Evolutionary conservation across 2,329 filamentous ascomycete genomes (phyloP).

Genomic region (Paecilomyces sp.): DNA sequence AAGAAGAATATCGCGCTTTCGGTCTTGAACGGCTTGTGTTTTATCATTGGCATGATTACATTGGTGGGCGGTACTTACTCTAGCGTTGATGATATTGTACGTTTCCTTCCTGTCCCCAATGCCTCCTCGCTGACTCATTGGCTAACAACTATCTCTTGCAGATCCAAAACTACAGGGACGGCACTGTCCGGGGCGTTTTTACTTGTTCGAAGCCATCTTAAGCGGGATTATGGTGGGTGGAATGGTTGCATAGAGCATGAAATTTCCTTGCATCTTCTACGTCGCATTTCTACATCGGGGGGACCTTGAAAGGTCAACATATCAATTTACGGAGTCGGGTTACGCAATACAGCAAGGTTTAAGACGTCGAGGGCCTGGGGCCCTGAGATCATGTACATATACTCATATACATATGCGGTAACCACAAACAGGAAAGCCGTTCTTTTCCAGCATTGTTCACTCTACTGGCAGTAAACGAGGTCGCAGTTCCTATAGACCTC

Average conservation of each 20-base stretch:
- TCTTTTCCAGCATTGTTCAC: background rate
- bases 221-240: background rate
- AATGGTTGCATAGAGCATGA: background rate
- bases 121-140: background rate
- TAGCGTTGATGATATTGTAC: constrained; percentile 36
- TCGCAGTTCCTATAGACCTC: background rate
- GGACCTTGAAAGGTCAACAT: background rate
- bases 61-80: constrained; percentile 71
- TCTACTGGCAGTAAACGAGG: background rate
- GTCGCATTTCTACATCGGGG: background rate
- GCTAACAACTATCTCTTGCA: constrained; percentile 8
- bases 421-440: background rate
- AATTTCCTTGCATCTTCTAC: background rate
- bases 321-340: background rate
- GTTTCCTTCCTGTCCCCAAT: constrained; percentile 8
- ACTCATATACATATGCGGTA: background rate
- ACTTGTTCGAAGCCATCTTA: constrained; percentile 51
- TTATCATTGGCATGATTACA: constrained; percentile 66
- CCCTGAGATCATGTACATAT: background rate
- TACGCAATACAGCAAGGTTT: background rate
- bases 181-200: constrained; percentile 61
- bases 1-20: constrained; percentile 49
- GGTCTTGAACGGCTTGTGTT: constrained; percentile 60
- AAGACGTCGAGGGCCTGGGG: background rate
- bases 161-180: constrained; percentile 60